Evolutionary conservation across 306 rosid species (phyloP), one percentile per base, ranked within the genome.

Genomic region (Cucurbita argyrosperma): DNA sequence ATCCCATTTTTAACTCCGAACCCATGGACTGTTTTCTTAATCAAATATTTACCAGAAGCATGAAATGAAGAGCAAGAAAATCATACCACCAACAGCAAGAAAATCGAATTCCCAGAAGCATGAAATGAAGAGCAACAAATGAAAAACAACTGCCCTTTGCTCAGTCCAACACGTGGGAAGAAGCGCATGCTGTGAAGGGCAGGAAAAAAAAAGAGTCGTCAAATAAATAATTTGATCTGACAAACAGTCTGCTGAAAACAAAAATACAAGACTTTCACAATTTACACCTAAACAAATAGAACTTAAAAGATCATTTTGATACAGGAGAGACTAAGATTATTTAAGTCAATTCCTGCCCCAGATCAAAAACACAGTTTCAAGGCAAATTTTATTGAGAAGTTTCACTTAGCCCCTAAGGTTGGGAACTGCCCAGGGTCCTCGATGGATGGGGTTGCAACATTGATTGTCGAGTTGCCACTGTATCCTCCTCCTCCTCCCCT

Each of bases 381-480:
- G 65, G 63, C 78, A 51, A 70, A 43, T 26, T 75, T 71, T 23
- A 16, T 82, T 59, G 77, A 60, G 74, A 63, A 69, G 45, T 82
- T 26, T 94, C 95, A 94, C 92, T 91, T 91, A 79, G 84, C 97
- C 77, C 97, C 90, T 83, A 94, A 85, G 76, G 97, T 85, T 75
- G 99, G 99, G 87, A 94, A 94, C 61, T 94, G 99, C 60, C 90
- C 89, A 11, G 90, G 96, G 76, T 94, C 99, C 77, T 82, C 87
- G 60, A 94, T 94, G 1, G 90, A 79, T 61, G 92, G 99, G 65
- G 99, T 92, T 40, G 78, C 40, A 2, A 11, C 81, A 61, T 78
- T 86, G 92, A 82, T 63, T 63, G 11, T 67, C 30, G 75, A 74
- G 85, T 76, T 85, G 58, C 72, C 79, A 37, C 63, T 59, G 68